Evolutionary conservation across 2,329 filamentous ascomycete genomes (phyloP).

Genomic region (Rachicladosporium sp.): DNA sequence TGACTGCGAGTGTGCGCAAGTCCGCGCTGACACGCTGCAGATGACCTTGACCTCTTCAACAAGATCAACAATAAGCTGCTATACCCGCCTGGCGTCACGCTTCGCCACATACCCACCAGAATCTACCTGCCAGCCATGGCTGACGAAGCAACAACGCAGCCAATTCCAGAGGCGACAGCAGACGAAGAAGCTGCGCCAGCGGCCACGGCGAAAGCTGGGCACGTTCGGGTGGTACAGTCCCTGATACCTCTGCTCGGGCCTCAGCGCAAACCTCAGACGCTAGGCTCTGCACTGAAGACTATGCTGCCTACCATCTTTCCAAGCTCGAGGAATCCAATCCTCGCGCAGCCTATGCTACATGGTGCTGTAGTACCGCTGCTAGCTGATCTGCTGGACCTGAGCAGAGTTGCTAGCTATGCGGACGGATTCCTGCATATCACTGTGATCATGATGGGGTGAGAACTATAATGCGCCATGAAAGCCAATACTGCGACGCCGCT

Average conservation of each 20-base stretch:
- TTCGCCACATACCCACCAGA: slow-evolving; percentile 76
- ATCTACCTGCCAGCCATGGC: slow-evolving; percentile 60
- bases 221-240: slow-evolving; percentile 52
- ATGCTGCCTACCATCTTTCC: slow-evolving; percentile 76
- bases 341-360: slow-evolving; percentile 76
- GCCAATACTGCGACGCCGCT: no score
- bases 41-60: slow-evolving; percentile 61
- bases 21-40: slow-evolving; percentile 27
- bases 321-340: slow-evolving; percentile 67
- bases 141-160: slow-evolving; percentile 22
- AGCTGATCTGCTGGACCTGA: slow-evolving; percentile 69
- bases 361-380: slow-evolving; percentile 71
- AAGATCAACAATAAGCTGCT: slow-evolving; percentile 67
- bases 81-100: slow-evolving; percentile 54
- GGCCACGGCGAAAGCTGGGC: slow-evolving; percentile 23
- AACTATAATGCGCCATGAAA: no score
- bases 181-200: slow-evolving; percentile 16
- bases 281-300: slow-evolving; percentile 65
- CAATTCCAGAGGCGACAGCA: slow-evolving; percentile 13
- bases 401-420: slow-evolving; percentile 70
- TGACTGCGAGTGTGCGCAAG: background rate
- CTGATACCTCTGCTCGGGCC: slow-evolving; percentile 45
- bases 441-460: slow-evolving; percentile 54
- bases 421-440: slow-evolving; percentile 87
- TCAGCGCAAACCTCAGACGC: slow-evolving; percentile 41